Conservation (phyloP, 208 protist species). For the Trypanosoma boissoni region DNA sequence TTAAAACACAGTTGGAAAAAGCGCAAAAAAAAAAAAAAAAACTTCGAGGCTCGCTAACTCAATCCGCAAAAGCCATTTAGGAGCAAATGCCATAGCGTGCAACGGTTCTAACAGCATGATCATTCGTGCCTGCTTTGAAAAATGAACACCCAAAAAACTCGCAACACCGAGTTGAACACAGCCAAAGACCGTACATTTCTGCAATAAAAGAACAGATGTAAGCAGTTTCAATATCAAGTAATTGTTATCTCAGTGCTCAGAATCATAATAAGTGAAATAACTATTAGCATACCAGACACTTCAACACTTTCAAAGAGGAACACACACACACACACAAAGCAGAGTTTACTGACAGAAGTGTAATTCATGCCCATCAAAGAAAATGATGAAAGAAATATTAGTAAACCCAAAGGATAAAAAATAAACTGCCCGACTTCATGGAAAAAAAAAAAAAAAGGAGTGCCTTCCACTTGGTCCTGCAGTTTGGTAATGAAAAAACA, state of each 20-base stretch:
- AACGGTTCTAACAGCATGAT: conserved; percentile 11
- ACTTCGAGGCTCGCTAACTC: conserved; percentile 29
- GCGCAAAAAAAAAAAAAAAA: conserved; percentile 50
- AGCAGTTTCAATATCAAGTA: conserved; percentile 35
- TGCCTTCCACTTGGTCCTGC: conserved; percentile 26
- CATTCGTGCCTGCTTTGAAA: conserved; percentile 6
- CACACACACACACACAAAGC: no score
- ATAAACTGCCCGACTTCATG: conserved; percentile 38
- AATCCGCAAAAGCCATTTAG: conserved; percentile 60
- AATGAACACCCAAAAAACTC: conserved; percentile 60
- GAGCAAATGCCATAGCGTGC: conserved; percentile 68
- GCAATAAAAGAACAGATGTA: conserved; percentile 40
- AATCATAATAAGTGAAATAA: conserved; percentile 51
- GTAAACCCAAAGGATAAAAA: conserved; percentile 22
- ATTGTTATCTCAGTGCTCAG: conserved; percentile 76
- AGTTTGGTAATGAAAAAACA: conserved; percentile 30
- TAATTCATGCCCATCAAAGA: conserved; percentile 57
- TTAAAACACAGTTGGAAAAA: conserved; percentile 55
- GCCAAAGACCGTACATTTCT: conserved; percentile 53
- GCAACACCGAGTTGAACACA: conserved; percentile 44
- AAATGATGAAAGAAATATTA: conserved; percentile 42
- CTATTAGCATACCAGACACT: conserved; percentile 44
- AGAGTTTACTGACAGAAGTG: conserved; percentile 54
- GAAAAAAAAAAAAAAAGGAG: conserved; percentile 25
- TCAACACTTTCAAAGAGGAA: conserved; percentile 46